These are phyloP conservation scores for Cladosporium phlei DNA, from an alignment of 2,329 filamentous ascomycete species.

Conservation along the genomic window DNA sequence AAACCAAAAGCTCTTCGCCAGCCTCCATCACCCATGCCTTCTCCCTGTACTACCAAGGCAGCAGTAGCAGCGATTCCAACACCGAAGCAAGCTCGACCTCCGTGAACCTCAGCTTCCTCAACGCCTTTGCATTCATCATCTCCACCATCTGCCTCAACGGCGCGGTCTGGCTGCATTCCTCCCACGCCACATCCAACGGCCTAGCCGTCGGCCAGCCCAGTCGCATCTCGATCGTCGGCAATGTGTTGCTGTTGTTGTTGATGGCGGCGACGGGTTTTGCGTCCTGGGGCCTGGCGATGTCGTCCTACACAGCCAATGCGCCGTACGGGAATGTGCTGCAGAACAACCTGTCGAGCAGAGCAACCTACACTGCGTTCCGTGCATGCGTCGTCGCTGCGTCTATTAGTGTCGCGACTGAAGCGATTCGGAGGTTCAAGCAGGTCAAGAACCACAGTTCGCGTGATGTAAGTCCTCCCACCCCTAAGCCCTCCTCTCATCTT, in stretches of 20 bases:
- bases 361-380: slow-evolving; percentile 2
- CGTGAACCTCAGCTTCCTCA: slow-evolving; percentile 7
- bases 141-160: slow-evolving; percentile 12
- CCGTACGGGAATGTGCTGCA: slow-evolving; percentile 4
- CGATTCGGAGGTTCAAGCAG: slow-evolving; percentile 1
- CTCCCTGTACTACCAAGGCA: neutral
- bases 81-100: neutral
- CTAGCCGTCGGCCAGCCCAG: neutral
- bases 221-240: neutral
- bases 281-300: slow-evolving; percentile 7
- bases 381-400: slow-evolving; percentile 5
- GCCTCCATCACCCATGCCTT: slow-evolving; percentile 2
- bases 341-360: neutral
- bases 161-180: slow-evolving; percentile 11
- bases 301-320: slow-evolving; percentile 1
- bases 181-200: slow-evolving; percentile 8
- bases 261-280: slow-evolving; percentile 10
- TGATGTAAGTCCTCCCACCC: neutral
- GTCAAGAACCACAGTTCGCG: slow-evolving; percentile 10
- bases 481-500: neutral
- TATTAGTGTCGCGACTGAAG: slow-evolving; percentile 8
- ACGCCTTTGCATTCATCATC: slow-evolving; percentile 12
- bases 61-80: neutral
- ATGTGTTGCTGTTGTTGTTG: slow-evolving; percentile 2
- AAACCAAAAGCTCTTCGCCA: neutral